Evolutionary conservation across 2,329 filamentous ascomycete genomes (phyloP), one percentile per base, ranked within the genome.

Genomic region (Pezicula carpinea): DNA sequence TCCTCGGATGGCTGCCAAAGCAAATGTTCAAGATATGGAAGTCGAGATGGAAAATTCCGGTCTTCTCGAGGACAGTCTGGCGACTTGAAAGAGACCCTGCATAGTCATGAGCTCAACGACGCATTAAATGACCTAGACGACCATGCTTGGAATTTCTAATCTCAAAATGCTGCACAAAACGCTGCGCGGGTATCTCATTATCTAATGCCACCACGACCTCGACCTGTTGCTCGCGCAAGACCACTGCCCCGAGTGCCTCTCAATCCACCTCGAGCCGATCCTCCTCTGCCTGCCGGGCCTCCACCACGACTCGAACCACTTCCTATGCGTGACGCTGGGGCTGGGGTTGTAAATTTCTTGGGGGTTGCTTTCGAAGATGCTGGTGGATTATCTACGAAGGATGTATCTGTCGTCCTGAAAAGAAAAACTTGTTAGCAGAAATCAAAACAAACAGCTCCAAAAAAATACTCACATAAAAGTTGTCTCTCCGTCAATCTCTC

Each of bases 301-400:
- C 48, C 44, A 18, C 57, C 56, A 42, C 59, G 60, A 43, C 57
- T 51, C 47, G 52, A 44, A 45, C 47, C 44, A 23, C 56, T 53
- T 31, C 48, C 54, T 56, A 53, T 57, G 32, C 59, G 51, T 29
- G 60, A 59, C 35, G 60, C 49, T 50, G 58, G 59, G 42, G 55
- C 61, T 15, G 62, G 61, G 33, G 59, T 63, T 22, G 60, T 49
- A 39, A 59, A 62, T 53, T 72, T 73, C 51, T 70, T 76, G 6
- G 70, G 64, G 5, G 69, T 69, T 21, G 74, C 64, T 57, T 73
- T 80, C 19, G 74, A 73, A 13, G 76, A 69, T n/a, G 71, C 69
- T 2, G 77, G 68, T 6, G 90, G 91, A 59, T 96, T 88, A 29
- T 96, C 89, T 47, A 96, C 82, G 61, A 96, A 96, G 1, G 88